Conservation (phyloP, 257 asterid species). For the Haberlea rhodopensis region DNA sequence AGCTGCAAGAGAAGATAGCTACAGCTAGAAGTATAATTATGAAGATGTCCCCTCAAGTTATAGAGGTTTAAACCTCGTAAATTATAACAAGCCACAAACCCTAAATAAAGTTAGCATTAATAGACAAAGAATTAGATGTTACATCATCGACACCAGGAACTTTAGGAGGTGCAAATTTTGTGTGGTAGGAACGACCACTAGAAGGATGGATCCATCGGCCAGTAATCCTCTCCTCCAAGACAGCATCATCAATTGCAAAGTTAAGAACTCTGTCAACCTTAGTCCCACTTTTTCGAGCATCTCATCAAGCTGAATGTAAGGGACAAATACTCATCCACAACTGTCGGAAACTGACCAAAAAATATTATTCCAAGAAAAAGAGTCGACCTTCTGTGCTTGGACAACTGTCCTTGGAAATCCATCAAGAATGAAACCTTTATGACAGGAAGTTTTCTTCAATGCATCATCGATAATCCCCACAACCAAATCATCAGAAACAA, state of each 20-base stretch:
- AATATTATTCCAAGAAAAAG: slow-evolving; percentile 15
- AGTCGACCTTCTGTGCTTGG: no score
- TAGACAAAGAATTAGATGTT: no score
- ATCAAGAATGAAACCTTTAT: slow-evolving; percentile 94
- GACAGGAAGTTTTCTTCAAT: slow-evolving; percentile 87
- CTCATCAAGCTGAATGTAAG: slow-evolving; percentile 70
- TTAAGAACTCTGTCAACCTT: no score
- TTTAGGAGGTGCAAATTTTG: slow-evolving; percentile 46
- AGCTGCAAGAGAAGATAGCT: no score
- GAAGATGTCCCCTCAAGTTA: no score
- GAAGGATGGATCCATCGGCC: no score
- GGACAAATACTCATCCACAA: slow-evolving; percentile 5
- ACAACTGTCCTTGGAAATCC: no score
- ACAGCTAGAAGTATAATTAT: no score
- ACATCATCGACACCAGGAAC: slow-evolving; percentile 47
- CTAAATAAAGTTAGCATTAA: no score
- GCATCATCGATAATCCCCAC: slow-evolving; percentile 93
- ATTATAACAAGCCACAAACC: slow-evolving; percentile 7
- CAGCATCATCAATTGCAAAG: no score
- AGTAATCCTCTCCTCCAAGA: no score
- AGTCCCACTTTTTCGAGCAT: slow-evolving; percentile 75
- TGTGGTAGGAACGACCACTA: neutral
- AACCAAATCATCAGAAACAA: no score
- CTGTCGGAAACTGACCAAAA: neutral
- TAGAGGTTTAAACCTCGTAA: neutral